Base-by-base conservation (phyloP, 495 filamentous ascomycete genomes). In the Penicillium roqueforti region DNA sequence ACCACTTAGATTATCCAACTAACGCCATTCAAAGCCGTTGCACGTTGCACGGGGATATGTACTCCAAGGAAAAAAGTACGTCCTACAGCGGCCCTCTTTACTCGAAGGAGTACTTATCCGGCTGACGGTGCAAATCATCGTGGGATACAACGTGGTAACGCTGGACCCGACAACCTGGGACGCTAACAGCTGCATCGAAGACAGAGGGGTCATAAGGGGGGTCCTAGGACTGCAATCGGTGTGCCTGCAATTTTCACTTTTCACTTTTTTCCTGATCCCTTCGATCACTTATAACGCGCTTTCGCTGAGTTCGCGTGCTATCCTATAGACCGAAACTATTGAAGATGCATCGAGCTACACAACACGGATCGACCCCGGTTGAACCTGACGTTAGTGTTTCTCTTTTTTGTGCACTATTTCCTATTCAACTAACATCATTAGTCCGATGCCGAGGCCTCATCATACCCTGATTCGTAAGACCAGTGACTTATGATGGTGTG, bases 391-490 rank as follows among this genome's bases (percentile, higher is more conserved):
- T 72, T 41, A 32, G 69, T 68, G 11, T 18, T n/a, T 9, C 7
- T 46, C n/a, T 50, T 41, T 8, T 11, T 5, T n/a, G 11, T 6
- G 6, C 14, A 5, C n/a, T 7, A 3, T 47, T 23, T 5, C 19
- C 18, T 29, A 34, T 29, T 18, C 37, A 3, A 44, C 54, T 54
- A 47, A 53, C 49, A 3, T 50, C 1, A 3, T 6, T 55, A 73
- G 70, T 26, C 52, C 6, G 58, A 59, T 16, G 54, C 41, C 9
- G 68, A 71, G 55, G 36, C n/a, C 49, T 73, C 70, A 20, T 50
- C 54, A 38, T 71, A 66, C 26, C 44, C 61, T 41, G 62, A 62
- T 37, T 69, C 70, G 70, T 73, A 58, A 59, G 70, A 65, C n/a
- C 6, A 28, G 40, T 31, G 18, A 25, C 28, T 4, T 3, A 10